These are phyloP conservation scores for Viridothelium virens DNA, from an alignment of 495 filamentous ascomycete genomes.

Conservation along the genomic window DNA sequence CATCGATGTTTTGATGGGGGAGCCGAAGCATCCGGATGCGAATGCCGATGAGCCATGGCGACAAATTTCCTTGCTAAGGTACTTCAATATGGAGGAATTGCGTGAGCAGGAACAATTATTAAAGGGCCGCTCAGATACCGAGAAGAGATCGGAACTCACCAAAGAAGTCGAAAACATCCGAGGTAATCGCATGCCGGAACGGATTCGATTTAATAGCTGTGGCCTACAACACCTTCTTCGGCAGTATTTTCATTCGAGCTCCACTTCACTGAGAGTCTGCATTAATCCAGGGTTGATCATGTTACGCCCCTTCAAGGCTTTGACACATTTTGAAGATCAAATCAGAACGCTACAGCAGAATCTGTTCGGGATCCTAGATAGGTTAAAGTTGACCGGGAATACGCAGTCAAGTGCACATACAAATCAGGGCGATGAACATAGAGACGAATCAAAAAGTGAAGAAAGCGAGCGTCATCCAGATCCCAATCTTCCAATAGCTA, in stretches of 20 bases:
- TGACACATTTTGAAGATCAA: neutral
- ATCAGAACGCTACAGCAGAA: neutral
- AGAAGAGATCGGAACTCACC: neutral
- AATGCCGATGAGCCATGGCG: neutral
- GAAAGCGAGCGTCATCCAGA: neutral
- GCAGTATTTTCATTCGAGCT: neutral
- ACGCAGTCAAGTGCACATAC: neutral
- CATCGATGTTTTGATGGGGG: constrained; percentile 10
- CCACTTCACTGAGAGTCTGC: neutral
- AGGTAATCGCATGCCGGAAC: constrained; percentile 9
- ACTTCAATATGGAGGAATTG: neutral
- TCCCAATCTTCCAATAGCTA: too few species aligned
- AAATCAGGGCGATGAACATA: neutral
- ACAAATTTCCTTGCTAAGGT: neutral
- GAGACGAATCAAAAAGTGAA: neutral
- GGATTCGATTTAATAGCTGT: constrained; percentile 2
- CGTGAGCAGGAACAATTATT: neutral
- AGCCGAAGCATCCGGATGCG: constrained; percentile 4
- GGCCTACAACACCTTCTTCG: constrained; percentile 6
- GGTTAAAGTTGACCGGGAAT: neutral
- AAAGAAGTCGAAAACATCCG: neutral
- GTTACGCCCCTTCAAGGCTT: neutral
- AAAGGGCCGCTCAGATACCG: neutral
- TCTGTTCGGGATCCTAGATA: neutral
- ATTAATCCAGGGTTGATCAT: neutral